Evolutionary conservation across 192 early-diverging fungal genomes (phyloP).

Genomic region (Coemansia furcata): DNA sequence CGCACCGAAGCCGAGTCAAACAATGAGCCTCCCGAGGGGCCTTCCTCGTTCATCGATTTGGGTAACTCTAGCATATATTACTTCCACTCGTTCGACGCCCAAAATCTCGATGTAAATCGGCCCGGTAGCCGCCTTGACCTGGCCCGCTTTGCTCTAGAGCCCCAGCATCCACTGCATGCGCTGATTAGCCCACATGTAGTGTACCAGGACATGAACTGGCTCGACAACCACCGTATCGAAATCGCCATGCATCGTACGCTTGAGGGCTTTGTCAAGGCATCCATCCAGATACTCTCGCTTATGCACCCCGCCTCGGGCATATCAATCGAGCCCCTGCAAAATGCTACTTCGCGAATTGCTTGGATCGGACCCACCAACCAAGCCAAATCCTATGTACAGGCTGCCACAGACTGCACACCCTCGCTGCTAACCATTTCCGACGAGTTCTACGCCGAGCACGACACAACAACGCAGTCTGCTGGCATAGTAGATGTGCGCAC

Average conservation of each 20-base stretch:
- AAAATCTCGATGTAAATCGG: neutral
- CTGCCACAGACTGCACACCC: neutral
- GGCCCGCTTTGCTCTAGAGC: neutral
- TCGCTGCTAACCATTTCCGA: slow-evolving; percentile 11
- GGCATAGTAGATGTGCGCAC: slow-evolving; percentile 16
- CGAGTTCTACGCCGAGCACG: slow-evolving; percentile 21
- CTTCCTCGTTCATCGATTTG: slow-evolving; percentile 29
- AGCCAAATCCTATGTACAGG: neutral
- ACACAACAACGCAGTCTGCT: slow-evolving; percentile 6
- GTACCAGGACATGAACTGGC: slow-evolving; percentile 11
- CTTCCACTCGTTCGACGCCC: slow-evolving; percentile 17
- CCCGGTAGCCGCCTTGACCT: slow-evolving; percentile 18
- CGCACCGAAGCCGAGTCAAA: neutral
- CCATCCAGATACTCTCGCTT: slow-evolving; percentile 28
- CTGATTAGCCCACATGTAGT: slow-evolving; percentile 19
- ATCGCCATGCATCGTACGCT: slow-evolving; percentile 22
- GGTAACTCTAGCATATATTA: slow-evolving; percentile 38
- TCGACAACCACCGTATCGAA: slow-evolving; percentile 44
- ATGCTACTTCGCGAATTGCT: slow-evolving; percentile 27
- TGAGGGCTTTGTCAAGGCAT: slow-evolving; percentile 27
- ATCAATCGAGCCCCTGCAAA: slow-evolving; percentile 14
- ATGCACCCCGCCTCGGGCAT: slow-evolving; percentile 26
- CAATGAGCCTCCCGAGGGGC: neutral
- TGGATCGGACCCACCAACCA: slow-evolving; percentile 32
- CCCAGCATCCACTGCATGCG: slow-evolving; percentile 13